Evolutionary conservation across 225 moss, liverwort and hornwort species (phyloP).

Genomic region (Antitrichia curtipendula): DNA sequence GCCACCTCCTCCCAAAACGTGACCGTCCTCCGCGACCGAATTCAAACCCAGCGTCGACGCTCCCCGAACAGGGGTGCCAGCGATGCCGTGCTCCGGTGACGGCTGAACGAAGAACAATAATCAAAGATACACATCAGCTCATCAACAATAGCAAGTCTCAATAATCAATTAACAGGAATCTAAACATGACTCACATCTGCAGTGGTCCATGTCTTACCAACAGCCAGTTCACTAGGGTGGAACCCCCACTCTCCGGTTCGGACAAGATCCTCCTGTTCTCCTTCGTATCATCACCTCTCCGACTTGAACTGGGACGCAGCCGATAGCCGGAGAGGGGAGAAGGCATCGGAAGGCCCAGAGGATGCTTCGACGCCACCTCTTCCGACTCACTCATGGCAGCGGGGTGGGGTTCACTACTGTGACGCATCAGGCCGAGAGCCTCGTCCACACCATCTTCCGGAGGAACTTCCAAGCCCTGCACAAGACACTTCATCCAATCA

Average conservation of each 20-base stretch:
- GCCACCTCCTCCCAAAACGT: slow-evolving; percentile 42
- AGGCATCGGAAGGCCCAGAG: slow-evolving; percentile 36
- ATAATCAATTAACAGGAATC: fast-evolving
- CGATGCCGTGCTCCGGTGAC: slow-evolving; percentile 70
- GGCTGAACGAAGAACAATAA: slow-evolving; percentile 29
- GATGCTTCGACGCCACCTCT: slow-evolving; percentile 40
- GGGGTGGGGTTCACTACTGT: slow-evolving; percentile 33
- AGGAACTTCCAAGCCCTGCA: slow-evolving; percentile 48
- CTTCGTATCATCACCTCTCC: slow-evolving; percentile 46
- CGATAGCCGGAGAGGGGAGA: slow-evolving; percentile 58
- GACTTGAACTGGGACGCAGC: slow-evolving; percentile 19
- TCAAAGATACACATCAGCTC: background rate
- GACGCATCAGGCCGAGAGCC: slow-evolving; percentile 53
- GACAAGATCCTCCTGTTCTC: slow-evolving; percentile 49
- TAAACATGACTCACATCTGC: background rate
- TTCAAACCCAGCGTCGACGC: slow-evolving; percentile 41
- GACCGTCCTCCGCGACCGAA: slow-evolving; percentile 32
- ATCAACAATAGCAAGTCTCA: background rate
- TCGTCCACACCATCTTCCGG: slow-evolving; percentile 57
- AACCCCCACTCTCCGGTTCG: slow-evolving; percentile 39
- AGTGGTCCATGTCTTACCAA: slow-evolving; percentile 29
- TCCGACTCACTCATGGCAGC: slow-evolving; percentile 44
- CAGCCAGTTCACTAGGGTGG: slow-evolving; percentile 62
- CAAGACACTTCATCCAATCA: background rate
- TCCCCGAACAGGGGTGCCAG: slow-evolving; percentile 43